These are phyloP conservation scores for Exophiala mesophila DNA, from an alignment of 2,329 filamentous ascomycete genomes.

Conservation along the genomic window DNA sequence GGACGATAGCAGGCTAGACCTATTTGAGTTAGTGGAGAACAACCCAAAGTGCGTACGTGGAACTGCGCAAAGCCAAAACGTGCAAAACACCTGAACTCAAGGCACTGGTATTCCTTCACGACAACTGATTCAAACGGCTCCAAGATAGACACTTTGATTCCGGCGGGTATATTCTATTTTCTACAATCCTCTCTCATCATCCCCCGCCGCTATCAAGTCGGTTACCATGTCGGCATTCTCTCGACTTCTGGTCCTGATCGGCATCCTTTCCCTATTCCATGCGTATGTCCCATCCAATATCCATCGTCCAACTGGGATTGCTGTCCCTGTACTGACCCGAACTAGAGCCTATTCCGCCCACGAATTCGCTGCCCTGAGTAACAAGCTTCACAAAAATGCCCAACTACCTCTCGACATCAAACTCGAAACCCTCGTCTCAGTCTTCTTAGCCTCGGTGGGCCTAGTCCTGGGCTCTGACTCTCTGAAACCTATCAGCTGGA, in stretches of 20 bases:
- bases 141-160: no score
- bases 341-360: slow-evolving; percentile 89
- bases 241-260: slow-evolving; percentile 65
- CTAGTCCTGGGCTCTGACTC: slow-evolving; percentile 73
- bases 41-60: no score
- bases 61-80: no score
- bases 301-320: slow-evolving; percentile 2
- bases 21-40: no score
- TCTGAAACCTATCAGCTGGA: slow-evolving; percentile 84
- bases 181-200: no score
- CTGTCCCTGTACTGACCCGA: slow-evolving; percentile 17
- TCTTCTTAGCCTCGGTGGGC: slow-evolving; percentile 74
- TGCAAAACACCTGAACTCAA: no score
- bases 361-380: slow-evolving; percentile 70
- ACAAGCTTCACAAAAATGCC: slow-evolving; percentile 27
- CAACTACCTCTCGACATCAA: slow-evolving; percentile 76
- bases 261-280: slow-evolving; percentile 74
- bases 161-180: no score
- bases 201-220: neutral
- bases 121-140: no score
- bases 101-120: no score
- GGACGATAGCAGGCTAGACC: no score
- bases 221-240: slow-evolving; percentile 65
- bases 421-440: slow-evolving; percentile 76
- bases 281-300: slow-evolving; percentile 58